Conservation (phyloP, 805 yeast species). For the Debaryomyces castellii region DNA sequence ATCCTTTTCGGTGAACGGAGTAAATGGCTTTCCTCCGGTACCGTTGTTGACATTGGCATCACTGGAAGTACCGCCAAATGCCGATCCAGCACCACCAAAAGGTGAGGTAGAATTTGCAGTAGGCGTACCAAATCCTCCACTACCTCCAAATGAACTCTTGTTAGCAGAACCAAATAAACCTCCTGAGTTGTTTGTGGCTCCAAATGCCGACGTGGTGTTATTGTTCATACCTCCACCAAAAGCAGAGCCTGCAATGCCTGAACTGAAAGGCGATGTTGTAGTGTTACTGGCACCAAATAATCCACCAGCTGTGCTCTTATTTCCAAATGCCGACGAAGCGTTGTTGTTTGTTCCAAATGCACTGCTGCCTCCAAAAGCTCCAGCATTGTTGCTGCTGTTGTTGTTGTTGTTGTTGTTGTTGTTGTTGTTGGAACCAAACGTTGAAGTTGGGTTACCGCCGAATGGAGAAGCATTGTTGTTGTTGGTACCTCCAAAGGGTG, state of each 20-base stretch:
- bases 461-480: slow-evolving; percentile 23
- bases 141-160: slow-evolving; percentile 15
- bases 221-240: slow-evolving; percentile 15
- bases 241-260: slow-evolving; percentile 10
- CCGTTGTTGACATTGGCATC: slow-evolving; percentile 53
- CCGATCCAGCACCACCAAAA: slow-evolving; percentile 19
- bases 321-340: slow-evolving; percentile 24
- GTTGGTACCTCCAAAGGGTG: slow-evolving; percentile 38
- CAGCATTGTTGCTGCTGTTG: slow-evolving; percentile 16
- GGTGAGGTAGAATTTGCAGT: slow-evolving; percentile 20
- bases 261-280: slow-evolving; percentile 28
- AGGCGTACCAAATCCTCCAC: slow-evolving; percentile 30
- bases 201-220: slow-evolving; percentile 13
- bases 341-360: slow-evolving; percentile 21
- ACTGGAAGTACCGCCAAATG: slow-evolving; percentile 18
- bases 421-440: slow-evolving; percentile 23
- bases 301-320: slow-evolving; percentile 18
- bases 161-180: slow-evolving; percentile 19
- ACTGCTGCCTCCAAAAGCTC: slow-evolving; percentile 22
- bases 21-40: slow-evolving; percentile 69
- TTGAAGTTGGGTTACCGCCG: slow-evolving; percentile 21
- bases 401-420: slow-evolving; percentile 11
- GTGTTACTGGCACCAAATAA: slow-evolving; percentile 24
- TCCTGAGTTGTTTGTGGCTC: slow-evolving; percentile 14
- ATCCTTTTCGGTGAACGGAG: slow-evolving; percentile 73